Conservation (phyloP, 73 alveolate genomes). For the Paramecium bursaria region DNA sequence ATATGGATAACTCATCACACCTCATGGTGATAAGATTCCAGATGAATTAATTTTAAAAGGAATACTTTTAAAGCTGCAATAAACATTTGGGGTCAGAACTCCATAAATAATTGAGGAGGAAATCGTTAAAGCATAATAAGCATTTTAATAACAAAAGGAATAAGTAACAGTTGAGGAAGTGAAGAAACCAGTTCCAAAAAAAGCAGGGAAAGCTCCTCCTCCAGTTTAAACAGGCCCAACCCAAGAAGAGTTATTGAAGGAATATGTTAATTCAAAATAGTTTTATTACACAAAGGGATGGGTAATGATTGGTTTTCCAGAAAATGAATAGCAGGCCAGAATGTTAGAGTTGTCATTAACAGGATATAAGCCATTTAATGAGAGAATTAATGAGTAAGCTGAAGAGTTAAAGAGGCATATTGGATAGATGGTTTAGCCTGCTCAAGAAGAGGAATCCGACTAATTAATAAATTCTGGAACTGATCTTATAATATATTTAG, state of each 20-base stretch:
- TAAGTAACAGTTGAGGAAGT: constrained; percentile 19
- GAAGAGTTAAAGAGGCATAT: constrained; percentile 9
- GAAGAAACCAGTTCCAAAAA: constrained; percentile 6
- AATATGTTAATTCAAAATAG: constrained; percentile 24
- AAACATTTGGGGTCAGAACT: constrained; percentile 30
- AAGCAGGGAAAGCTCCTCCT: constrained; percentile 22
- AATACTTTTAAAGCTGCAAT: constrained; percentile 8
- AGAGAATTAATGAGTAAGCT: constrained; percentile 29
- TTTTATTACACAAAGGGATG: constrained; percentile 53
- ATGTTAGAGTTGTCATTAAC: constrained; percentile 47
- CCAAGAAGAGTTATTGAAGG: constrained; percentile 37
- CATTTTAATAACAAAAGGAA: background rate
- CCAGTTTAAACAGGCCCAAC: constrained; percentile 15
- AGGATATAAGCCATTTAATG: background rate
- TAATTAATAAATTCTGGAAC: constrained; percentile 19
- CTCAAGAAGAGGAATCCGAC: constrained; percentile 7
- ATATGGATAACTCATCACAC: constrained; percentile 35
- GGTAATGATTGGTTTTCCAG: constrained; percentile 59
- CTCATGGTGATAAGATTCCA: constrained; percentile 7
- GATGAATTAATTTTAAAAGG: constrained; percentile 56
- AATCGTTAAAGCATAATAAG: constrained; percentile 18
- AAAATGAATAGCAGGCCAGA: background rate
- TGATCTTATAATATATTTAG: constrained; percentile 14
- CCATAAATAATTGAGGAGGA: constrained; percentile 14
- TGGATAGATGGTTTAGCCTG: background rate